A percentile compares a stretch with the other conserved stretches of the same genome.
These are phyloP conservation scores for Diaporthe citriasiana DNA, from an alignment of 2,329 filamentous ascomycete species.

Conservation along the genomic window DNA sequence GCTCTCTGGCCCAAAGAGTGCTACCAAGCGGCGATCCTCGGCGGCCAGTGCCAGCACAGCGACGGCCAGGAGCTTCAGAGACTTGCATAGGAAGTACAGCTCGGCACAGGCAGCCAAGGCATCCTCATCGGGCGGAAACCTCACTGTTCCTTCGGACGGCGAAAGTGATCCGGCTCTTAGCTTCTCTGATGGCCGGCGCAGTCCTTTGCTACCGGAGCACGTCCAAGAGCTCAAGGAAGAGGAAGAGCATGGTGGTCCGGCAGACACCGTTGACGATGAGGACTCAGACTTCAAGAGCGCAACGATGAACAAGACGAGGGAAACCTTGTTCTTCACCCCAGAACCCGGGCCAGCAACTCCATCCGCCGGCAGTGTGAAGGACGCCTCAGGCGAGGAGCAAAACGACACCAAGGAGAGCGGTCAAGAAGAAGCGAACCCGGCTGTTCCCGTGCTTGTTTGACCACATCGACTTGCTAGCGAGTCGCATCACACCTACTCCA, in stretches of 20 bases:
- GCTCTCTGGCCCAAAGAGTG: constrained; percentile 51
- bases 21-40: constrained; percentile 70
- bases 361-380: constrained; percentile 45
- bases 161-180: constrained; percentile 73
- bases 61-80: constrained; percentile 75
- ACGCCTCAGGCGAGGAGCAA: constrained; percentile 43
- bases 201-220: constrained; percentile 68
- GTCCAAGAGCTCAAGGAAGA: constrained; percentile 52
- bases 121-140: constrained; percentile 54
- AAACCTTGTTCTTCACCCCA: constrained; percentile 58
- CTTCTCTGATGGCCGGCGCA: constrained; percentile 70
- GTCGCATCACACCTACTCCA: not conserved
- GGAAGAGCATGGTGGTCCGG: constrained; percentile 38
- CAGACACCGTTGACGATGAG: constrained; percentile 42
- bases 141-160: constrained; percentile 67
- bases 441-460: constrained; percentile 40
- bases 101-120: constrained; percentile 64
- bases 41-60: constrained; percentile 76
- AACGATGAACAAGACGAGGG: constrained; percentile 49
- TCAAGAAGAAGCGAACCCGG: constrained; percentile 22
- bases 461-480: constrained; percentile 5
- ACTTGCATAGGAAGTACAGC: constrained; percentile 72
- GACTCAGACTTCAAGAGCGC: constrained; percentile 46
- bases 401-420: constrained; percentile 32
- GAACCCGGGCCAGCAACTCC: constrained; percentile 55